Evolutionary conservation across 1,139 yeast genomes (phyloP).

Genomic region (Wickerhamomyces sp.): DNA sequence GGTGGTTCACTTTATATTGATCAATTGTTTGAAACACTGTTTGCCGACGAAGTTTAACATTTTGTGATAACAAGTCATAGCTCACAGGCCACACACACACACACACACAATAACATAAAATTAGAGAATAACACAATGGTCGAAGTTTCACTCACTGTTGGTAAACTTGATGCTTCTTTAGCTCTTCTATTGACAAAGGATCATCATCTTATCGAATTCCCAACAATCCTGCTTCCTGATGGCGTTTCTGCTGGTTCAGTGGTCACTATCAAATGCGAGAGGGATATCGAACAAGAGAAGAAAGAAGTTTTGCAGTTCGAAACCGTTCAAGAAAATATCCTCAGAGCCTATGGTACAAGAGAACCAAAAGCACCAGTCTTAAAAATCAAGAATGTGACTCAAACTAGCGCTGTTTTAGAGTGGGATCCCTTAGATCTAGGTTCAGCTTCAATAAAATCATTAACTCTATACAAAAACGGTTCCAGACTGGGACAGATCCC

Average conservation of each 20-base stretch:
- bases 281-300: conserved; percentile 66
- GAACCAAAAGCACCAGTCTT: conserved; percentile 74
- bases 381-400: conserved; percentile 74
- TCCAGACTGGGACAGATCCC: conserved; percentile 82
- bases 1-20: too few species aligned
- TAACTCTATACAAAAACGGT: conserved; percentile 77
- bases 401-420: conserved; percentile 89
- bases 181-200: conserved; percentile 87
- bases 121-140: conserved; percentile 15
- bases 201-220: conserved; percentile 94
- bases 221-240: conserved; percentile 85
- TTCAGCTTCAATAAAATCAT: conserved; percentile 71
- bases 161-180: conserved; percentile 91
- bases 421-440: conserved; percentile 90
- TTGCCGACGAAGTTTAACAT: too few species aligned
- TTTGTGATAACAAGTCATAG: background rate
- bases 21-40: too few species aligned
- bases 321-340: conserved; percentile 67
- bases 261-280: conserved; percentile 79
- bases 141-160: conserved; percentile 83
- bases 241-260: conserved; percentile 95
- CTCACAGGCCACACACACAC: too few species aligned
- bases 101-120: background rate
- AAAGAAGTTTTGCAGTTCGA: conserved; percentile 57
- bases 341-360: conserved; percentile 65